These are phyloP conservation scores for Sarocladium strictum DNA, from an alignment of 2,329 filamentous ascomycete species.

Conservation along the genomic window DNA sequence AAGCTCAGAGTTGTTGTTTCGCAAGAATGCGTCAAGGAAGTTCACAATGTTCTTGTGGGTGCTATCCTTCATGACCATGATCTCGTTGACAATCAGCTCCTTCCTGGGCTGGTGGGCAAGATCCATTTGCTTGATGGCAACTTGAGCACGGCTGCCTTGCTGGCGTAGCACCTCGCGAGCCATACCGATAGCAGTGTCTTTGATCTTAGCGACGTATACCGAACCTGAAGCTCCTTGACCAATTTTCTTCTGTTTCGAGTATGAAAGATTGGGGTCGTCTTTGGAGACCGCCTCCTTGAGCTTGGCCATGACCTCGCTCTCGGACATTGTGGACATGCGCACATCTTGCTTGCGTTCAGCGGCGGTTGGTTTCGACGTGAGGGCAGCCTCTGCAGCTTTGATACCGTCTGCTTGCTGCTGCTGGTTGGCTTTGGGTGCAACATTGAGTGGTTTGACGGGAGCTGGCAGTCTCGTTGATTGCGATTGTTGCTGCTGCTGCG, in stretches of 20 bases:
- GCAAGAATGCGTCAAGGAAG: conserved; percentile 92
- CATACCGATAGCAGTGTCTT: conserved; percentile 80
- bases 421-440: conserved; percentile 57
- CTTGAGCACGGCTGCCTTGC: conserved; percentile 77
- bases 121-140: conserved; percentile 99
- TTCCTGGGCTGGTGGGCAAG: conserved; percentile 94
- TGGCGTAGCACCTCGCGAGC: conserved; percentile 73
- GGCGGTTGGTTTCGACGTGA: conserved; percentile 73
- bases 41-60: conserved; percentile 98
- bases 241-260: conserved; percentile 99
- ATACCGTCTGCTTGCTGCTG: conserved; percentile 58
- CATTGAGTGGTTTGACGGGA: conserved; percentile 73
- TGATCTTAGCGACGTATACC: conserved; percentile 95
- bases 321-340: conserved; percentile 97
- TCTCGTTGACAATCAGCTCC: conserved; percentile 98
- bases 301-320: conserved; percentile 94
- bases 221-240: conserved; percentile 96
- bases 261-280: conserved; percentile 88
- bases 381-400: conserved; percentile 82
- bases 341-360: conserved; percentile 81
- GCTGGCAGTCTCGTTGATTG: conserved; percentile 48
- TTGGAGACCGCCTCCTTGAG: conserved; percentile 92
- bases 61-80: conserved; percentile 99
- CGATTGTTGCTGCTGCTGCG: conserved; percentile 38
- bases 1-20: conserved; percentile 90